Evolutionary conservation across 768 basidiomycete species (phyloP).

Genomic region (Neoboletus brunneissimus): DNA sequence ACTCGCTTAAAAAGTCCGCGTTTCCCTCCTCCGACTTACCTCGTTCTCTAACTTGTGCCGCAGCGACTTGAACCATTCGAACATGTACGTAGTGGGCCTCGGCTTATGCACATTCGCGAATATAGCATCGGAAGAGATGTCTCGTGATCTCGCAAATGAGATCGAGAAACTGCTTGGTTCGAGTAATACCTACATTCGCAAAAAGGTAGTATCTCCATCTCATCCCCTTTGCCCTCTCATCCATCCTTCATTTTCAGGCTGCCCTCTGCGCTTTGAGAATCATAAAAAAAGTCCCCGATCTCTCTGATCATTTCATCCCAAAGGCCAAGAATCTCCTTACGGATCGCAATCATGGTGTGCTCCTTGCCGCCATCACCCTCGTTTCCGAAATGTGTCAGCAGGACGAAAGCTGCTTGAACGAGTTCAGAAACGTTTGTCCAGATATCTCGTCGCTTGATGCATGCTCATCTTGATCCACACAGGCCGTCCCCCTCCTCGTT

Average conservation of each 20-base stretch:
- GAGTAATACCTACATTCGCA: slow-evolving; percentile 97
- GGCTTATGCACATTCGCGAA: slow-evolving; percentile 98
- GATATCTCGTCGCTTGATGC: slow-evolving; percentile 2
- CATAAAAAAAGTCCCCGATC: slow-evolving; percentile 93
- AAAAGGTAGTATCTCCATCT: slow-evolving; percentile 63
- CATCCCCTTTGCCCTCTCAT: not conserved
- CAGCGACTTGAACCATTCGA: slow-evolving; percentile 99
- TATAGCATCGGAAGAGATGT: slow-evolving; percentile 99
- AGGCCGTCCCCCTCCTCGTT: slow-evolving; percentile 93
- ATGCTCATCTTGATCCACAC: slow-evolving; percentile 8
- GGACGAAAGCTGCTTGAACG: slow-evolving; percentile 68
- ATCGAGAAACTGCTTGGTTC: slow-evolving; percentile 96
- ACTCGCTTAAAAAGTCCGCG: slow-evolving; percentile 92
- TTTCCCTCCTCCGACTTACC: not conserved
- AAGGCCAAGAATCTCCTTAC: slow-evolving; percentile 90
- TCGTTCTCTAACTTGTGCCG: slow-evolving; percentile 9
- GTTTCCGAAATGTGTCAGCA: slow-evolving; percentile 92
- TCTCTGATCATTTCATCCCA: slow-evolving; percentile 84
- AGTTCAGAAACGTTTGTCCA: slow-evolving; percentile 80
- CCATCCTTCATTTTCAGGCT: slow-evolving; percentile 50
- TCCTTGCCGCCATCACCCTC: slow-evolving; percentile 91
- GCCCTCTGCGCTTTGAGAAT: slow-evolving; percentile 93
- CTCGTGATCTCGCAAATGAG: slow-evolving; percentile 95
- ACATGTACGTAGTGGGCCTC: slow-evolving; percentile 97
- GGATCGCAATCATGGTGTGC: slow-evolving; percentile 95